A percentile compares a stretch with the other conserved stretches of the same genome.
These are phyloP conservation scores for Gelatoporia subvermispora DNA, from an alignment of 768 basidiomycete species.

Conservation along the genomic window DNA sequence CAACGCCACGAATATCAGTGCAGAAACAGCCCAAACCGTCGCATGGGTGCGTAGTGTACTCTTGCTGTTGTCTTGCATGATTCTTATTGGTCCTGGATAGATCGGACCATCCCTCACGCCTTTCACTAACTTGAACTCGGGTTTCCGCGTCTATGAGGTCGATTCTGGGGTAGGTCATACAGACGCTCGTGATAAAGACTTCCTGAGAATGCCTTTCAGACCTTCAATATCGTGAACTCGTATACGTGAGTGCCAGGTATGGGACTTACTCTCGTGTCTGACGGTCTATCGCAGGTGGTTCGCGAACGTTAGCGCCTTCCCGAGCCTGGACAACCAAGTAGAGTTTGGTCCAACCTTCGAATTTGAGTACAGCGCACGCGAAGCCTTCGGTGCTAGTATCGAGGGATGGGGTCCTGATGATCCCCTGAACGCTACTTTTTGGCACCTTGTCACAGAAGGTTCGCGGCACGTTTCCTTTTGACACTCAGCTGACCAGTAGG, in stretches of 20 bases:
- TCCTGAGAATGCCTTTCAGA: constrained; percentile 33
- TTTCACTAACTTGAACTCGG: constrained; percentile 65
- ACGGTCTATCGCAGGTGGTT: constrained; percentile 45
- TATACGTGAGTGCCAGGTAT: constrained; percentile 51
- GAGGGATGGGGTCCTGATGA: constrained; percentile 56
- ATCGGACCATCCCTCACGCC: constrained; percentile 70
- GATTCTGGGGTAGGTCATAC: constrained; percentile 52
- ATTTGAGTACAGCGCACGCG: constrained; percentile 66
- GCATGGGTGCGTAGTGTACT: constrained; percentile 36
- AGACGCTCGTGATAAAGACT: not conserved
- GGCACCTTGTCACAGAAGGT: constrained; percentile 78
- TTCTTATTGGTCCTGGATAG: constrained; percentile 27
- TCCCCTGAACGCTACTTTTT: constrained; percentile 79
- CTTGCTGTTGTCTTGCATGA: not conserved
- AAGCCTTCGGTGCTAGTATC: constrained; percentile 56
- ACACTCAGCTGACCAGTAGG: not conserved
- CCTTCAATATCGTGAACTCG: constrained; percentile 74
- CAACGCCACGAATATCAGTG: constrained; percentile 58
- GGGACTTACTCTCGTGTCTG: not conserved
- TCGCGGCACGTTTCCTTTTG: constrained; percentile 15
- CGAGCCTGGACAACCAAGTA: constrained; percentile 52
- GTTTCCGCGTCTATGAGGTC: constrained; percentile 70
- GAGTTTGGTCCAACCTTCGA: constrained; percentile 55
- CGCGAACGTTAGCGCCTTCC: constrained; percentile 55
- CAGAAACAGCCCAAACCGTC: constrained; percentile 50